These are phyloP conservation scores for Fusarium temperatum DNA, from an alignment of 2,329 filamentous ascomycete genomes.

Conservation along the genomic window DNA sequence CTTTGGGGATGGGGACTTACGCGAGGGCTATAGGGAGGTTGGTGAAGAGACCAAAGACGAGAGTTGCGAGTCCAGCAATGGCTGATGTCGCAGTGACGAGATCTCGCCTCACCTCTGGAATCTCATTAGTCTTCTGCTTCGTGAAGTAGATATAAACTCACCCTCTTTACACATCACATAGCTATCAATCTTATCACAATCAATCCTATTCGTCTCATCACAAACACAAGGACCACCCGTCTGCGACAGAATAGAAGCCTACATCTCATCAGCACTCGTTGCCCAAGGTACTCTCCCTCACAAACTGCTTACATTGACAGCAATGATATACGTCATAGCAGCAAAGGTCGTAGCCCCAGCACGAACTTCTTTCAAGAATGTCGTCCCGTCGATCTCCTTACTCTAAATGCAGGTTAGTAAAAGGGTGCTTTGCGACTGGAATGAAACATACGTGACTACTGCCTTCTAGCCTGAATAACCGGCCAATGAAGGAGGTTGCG, in stretches of 20 bases:
- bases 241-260: constrained; percentile 31
- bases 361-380: constrained; percentile 69
- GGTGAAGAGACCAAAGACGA: constrained; percentile 28
- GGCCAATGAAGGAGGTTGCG: constrained; percentile 19
- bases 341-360: constrained; percentile 66
- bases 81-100: constrained; percentile 82
- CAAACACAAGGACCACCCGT: constrained; percentile 26
- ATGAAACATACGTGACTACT: constrained; percentile 21
- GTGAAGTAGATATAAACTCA: fast-evolving
- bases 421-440: neutral
- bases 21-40: constrained; percentile 32
- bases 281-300: no score
- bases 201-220: constrained; percentile 36
- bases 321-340: constrained; percentile 42
- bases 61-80: constrained; percentile 72
- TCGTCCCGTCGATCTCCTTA: constrained; percentile 63
- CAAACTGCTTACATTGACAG: constrained; percentile 31
- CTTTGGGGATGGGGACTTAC: neutral
- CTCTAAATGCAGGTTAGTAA: neutral
- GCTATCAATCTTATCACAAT: constrained; percentile 58
- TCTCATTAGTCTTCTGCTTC: neutral
- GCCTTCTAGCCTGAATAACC: constrained; percentile 26
- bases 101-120: constrained; percentile 70
- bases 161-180: constrained; percentile 51
- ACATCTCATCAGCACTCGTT: neutral